Evolutionary conservation across 2,329 filamentous ascomycete genomes (phyloP), one percentile per base, ranked within the genome.

Genomic region (Alternaria dauci): DNA sequence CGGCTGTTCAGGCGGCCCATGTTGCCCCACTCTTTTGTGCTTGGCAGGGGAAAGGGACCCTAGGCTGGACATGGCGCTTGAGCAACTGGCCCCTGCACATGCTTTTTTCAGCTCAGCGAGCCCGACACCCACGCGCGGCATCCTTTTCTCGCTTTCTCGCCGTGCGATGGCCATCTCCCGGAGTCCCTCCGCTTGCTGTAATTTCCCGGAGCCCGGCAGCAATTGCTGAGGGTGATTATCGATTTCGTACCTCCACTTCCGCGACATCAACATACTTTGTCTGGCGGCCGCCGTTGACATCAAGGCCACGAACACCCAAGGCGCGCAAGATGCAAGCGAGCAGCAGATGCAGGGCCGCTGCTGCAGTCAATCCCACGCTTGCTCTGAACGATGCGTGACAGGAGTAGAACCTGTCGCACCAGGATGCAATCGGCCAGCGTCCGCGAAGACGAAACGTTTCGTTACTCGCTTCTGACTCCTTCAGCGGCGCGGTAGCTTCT

Each of bases 31-130:
- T 54, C 46, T 59, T 28, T 55, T 28, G 20, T 34, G 30, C 75
- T 77, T 77, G 73, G 74, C 75, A 77, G 74, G 75, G 70, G 71
- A 69, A 58, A 34, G 16, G 57, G 44, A 51, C 57, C 39, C 53
- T 18, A 34, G 44, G 50, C 8, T 48, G 66, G 58, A 47, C 43
- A 54, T 25, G 59, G 58, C 63, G 34, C 59, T 38, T 34, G 59
- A 28, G 51, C 59, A 63, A 56, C 42, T 53, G 56, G 59, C 52
- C 38, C 34, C 41, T 32, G 61, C 62, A 18, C 16, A 43, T 34
- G 48, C 50, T 62, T 55, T 55, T 52, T 54, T 30, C 61, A 52
- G 55, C 30, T 39, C 44, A 48, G 25, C 12, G 25, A 51, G 50
- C 38, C 50, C 18, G 52, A 42, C 14, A 36, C 34, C 38, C 39